phyloP scores from a whole-genome alignment of 2,329 filamentous ascomycete species.

The Chaetomiaceae sp. region DNA sequence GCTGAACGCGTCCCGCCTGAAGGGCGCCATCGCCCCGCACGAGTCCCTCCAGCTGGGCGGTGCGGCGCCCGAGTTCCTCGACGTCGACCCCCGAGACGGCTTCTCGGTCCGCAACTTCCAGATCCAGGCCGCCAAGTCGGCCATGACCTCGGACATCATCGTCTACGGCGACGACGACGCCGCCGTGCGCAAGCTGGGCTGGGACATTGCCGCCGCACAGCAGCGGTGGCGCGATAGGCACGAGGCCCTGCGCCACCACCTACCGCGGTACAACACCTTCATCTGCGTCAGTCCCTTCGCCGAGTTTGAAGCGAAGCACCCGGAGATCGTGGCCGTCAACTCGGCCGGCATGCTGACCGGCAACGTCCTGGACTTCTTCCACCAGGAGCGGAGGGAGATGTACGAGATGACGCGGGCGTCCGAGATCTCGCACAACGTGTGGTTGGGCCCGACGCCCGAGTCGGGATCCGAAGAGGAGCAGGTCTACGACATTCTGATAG shows the following conservation, averaged over 20 bases:
- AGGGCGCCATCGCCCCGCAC: conserved; percentile 76
- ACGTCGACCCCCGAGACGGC: conserved; percentile 79
- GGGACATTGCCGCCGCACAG: conserved; percentile 70
- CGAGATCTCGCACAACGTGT: conserved; percentile 85
- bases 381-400: conserved; percentile 88
- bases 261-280: conserved; percentile 79
- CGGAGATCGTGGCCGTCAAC: conserved; percentile 69
- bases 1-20: conserved; percentile 66
- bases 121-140: conserved; percentile 85
- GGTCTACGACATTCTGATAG: conserved; percentile 79
- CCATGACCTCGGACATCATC: conserved; percentile 83
- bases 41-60: conserved; percentile 61
- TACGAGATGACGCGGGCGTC: conserved; percentile 84
- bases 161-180: conserved; percentile 74
- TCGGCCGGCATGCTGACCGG: conserved; percentile 66
- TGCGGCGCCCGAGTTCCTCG: conserved; percentile 59
- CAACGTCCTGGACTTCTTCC: conserved; percentile 78
- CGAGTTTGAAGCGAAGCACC: conserved; percentile 64
- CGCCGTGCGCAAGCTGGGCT: conserved; percentile 56
- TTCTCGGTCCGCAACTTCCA: conserved; percentile 98
- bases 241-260: conserved; percentile 45
- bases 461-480: conserved; percentile 50
- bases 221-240: conserved; percentile 64
- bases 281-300: conserved; percentile 58
- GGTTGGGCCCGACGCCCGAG: conserved; percentile 81